Conservation (phyloP, 177 flowering plant genomes). For the Vitis hybrid region DNA sequence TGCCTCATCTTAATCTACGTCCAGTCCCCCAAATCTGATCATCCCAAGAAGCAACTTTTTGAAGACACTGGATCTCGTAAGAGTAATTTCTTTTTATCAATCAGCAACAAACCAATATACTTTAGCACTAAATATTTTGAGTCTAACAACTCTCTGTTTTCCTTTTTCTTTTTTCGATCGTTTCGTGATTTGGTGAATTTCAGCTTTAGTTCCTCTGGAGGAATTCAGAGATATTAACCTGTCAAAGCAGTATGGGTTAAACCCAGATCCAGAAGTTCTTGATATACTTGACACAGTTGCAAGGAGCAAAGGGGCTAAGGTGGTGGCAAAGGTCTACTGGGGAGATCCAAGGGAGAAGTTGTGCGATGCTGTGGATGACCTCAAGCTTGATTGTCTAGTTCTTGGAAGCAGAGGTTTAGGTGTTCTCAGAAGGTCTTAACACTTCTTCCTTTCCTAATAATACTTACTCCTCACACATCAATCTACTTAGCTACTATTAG, state of each 20-base stretch:
- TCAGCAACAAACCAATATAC: no score
- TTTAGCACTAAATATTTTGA: neutral
- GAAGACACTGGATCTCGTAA: slow-evolving; percentile 69
- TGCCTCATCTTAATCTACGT: slow-evolving; percentile 50
- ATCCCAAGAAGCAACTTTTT: slow-evolving; percentile 50
- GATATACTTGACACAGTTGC: slow-evolving; percentile 51
- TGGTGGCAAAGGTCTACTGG: slow-evolving; percentile 68
- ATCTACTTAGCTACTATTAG: no score
- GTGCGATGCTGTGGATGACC: slow-evolving; percentile 61
- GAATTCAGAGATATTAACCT: slow-evolving; percentile 47
- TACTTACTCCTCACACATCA: neutral
- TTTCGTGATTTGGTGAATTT: neutral
- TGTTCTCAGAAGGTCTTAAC: slow-evolving; percentile 44
- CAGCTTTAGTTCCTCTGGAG: slow-evolving; percentile 72
- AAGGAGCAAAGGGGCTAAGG: slow-evolving; percentile 41
- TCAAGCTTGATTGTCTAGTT: slow-evolving; percentile 57
- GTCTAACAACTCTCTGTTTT: neutral
- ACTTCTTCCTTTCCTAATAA: neutral
- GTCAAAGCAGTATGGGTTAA: slow-evolving; percentile 56
- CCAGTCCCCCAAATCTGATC: slow-evolving; percentile 43
- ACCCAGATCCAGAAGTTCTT: slow-evolving; percentile 55
- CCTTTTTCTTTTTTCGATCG: neutral
- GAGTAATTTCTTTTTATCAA: neutral
- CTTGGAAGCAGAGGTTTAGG: slow-evolving; percentile 78
- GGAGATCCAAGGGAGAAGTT: slow-evolving; percentile 81